Conservation (phyloP, 2,329 filamentous ascomycete species). For the Trichoderma semiorbis region DNA sequence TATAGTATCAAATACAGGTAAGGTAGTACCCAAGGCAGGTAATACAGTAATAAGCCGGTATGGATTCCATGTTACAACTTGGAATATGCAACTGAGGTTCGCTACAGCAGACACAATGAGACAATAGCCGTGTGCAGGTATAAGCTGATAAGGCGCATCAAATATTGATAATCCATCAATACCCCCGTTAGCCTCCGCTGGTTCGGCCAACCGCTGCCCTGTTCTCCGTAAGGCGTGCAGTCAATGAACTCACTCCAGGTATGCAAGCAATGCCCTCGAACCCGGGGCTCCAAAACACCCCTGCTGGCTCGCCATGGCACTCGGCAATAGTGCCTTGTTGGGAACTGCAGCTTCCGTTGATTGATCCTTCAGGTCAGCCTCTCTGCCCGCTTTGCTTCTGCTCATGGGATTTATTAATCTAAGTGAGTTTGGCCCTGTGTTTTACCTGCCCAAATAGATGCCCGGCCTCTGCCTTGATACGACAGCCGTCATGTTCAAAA, state of each 20-base stretch:
- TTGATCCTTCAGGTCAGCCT: slow-evolving; percentile 15
- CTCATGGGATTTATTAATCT: slow-evolving; percentile 2
- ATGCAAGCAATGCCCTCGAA: slow-evolving; percentile 12
- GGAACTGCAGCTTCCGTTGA: slow-evolving; percentile 10
- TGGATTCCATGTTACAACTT: not conserved
- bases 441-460: slow-evolving; percentile 10
- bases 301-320: not conserved
- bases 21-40: too few relatives aligned
- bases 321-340: slow-evolving; percentile 16
- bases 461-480: not conserved
- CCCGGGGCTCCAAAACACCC: not conserved
- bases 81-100: not conserved
- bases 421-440: not conserved
- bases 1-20: not conserved
- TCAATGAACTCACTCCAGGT: not conserved
- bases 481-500: not conserved
- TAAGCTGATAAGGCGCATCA: slow-evolving; percentile 5
- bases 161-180: not conserved
- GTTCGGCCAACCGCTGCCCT: not conserved
- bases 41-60: not conserved
- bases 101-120: not conserved
- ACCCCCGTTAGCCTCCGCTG: not conserved
- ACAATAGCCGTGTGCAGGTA: not conserved
- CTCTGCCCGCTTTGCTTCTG: not conserved
- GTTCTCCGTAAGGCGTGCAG: not conserved